Evolutionary conservation across 1,284 basidiomycete species (phyloP), one percentile per base, ranked within the genome.

Genomic region (Wolfiporia cocos): DNA sequence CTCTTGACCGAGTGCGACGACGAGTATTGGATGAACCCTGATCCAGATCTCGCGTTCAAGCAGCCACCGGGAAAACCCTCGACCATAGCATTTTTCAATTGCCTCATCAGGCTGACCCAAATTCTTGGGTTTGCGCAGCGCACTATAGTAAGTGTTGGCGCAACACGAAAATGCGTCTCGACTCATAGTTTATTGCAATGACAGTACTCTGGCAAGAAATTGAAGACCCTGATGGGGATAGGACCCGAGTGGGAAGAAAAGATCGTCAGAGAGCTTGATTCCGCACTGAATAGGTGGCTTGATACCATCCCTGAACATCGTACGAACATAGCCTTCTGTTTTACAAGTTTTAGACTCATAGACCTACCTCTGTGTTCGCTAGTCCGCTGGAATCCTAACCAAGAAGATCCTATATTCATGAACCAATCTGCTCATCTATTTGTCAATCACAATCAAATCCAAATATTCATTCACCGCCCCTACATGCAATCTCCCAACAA

Each of bases 1-100:
- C 64, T 76, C 26, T 81, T 81, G 0, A 57, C 73, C 3, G 71
- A 73, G 24, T 74, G 80, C 29, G 77, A 82, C 42, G 83, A 86
- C 58, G 79, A 82, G 49, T 79, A 75, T 49, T 82, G 79, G 79
- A 66, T 59, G 37, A 54, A 62, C 40, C 59, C 66, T 2, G 65
- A 72, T 32, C 67, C 67, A 4, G 62, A 70, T 7, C 53, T 63
- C 14, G 62, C 61, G 2, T 73, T 72, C 53, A 62, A 62, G 46
- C 71, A 73, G 50, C 79, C 81, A 3, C 52, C 65, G 0, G 66
- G 64, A 3, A 66, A 65, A 43, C 69, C 71, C 2, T 69, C 73
- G 5, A 53, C 55, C 3, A 54, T 79, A 14, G 57, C 71, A 3
- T 74, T 66, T 42, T 81, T 81, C 56, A 68, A 72, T 32, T 68